phyloP scores from a whole-genome alignment of 116 monocot genomes.

The Cymodocea nodosa region DNA sequence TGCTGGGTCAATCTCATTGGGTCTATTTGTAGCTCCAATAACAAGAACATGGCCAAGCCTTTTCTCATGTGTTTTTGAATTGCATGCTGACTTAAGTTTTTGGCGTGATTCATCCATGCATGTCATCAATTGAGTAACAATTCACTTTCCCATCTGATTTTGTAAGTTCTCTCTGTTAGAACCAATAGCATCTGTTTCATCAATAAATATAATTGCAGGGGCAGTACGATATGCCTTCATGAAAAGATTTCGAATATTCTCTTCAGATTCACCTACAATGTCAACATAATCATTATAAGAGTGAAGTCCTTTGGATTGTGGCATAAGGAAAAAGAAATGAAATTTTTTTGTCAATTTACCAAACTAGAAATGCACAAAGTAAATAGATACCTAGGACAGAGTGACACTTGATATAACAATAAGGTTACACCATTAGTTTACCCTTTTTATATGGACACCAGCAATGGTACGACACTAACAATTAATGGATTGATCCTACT shows the following conservation, averaged over 20 bases:
- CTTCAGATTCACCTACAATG: slow-evolving; percentile 81
- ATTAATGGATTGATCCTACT: too few relatives aligned
- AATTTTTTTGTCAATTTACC: too few relatives aligned
- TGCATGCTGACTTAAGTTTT: slow-evolving; percentile 16
- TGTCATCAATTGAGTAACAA: slow-evolving; percentile 94
- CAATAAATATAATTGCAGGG: slow-evolving; percentile 93
- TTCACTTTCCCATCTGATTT: slow-evolving; percentile 87
- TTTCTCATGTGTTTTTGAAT: slow-evolving; percentile 23
- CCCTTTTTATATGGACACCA: too few relatives aligned
- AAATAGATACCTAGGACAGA: slow-evolving; percentile 39
- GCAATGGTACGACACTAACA: too few relatives aligned
- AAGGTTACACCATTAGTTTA: too few relatives aligned
- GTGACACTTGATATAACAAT: too few relatives aligned
- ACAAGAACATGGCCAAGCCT: slow-evolving; percentile 84
- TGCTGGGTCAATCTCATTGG: slow-evolving; percentile 82
- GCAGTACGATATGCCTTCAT: slow-evolving; percentile 80
- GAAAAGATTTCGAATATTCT: slow-evolving; percentile 78
- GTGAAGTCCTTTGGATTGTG: too few relatives aligned
- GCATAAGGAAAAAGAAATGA: background rate
- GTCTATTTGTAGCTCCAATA: slow-evolving; percentile 96
- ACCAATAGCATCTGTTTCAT: slow-evolving; percentile 97
- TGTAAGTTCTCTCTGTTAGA: slow-evolving; percentile 85
- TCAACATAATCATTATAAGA: background rate
- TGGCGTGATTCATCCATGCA: slow-evolving; percentile 95
- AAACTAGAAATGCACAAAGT: slow-evolving; percentile 1